Evolutionary conservation across 331 rosid species (phyloP), one percentile per base, ranked within the genome.

Genomic region (Quercus tomentella): DNA sequence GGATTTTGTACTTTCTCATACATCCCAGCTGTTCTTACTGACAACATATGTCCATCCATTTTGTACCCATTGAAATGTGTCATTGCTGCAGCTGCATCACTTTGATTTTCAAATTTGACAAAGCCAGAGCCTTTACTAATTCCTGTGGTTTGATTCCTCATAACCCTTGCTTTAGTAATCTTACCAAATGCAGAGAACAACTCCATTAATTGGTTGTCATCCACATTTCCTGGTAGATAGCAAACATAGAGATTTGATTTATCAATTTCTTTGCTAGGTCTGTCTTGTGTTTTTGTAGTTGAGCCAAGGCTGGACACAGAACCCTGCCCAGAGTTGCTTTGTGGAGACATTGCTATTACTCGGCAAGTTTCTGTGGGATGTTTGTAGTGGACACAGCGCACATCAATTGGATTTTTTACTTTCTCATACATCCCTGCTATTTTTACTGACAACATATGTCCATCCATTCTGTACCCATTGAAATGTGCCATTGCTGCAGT

Each of bases 111-210:
- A 45, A 67, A 75, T n/a, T 45, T 70, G 45, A 75, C 80, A 75
- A 81, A 81, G 54, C 84, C 84, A 75, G 20, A 69, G 23, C 65
- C 71, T 58, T 61, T 75, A 28, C 84, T 68, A 5, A 15, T 75
- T 56, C 80, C 57, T 20, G 73, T 81, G 25, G 65, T 17, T 56
- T 71, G 65, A 75, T 75, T 76, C 76, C 58, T 81, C 20, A 81
- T 62, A n/a, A 57, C 65, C 26, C 76, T 75, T 37, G 56, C 84
- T 43, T 66, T 74, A 16, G 35, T 51, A 55, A 81, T 81, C 76
- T 75, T 69, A n/a, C 84, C 84, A 22, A 81, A 81, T 67, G 75
- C 56, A 51, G 76, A 69, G 70, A 81, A 81, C 76, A 81, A 28
- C 72, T 75, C 72, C n/a, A 11, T 68, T 65, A 81, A 81, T 58